A percentile compares a stretch with the other conserved stretches of the same genome.
Evolutionary conservation across 495 filamentous ascomycete genomes (phyloP).

Genomic region (Hypoxylon fragiforme): DNA sequence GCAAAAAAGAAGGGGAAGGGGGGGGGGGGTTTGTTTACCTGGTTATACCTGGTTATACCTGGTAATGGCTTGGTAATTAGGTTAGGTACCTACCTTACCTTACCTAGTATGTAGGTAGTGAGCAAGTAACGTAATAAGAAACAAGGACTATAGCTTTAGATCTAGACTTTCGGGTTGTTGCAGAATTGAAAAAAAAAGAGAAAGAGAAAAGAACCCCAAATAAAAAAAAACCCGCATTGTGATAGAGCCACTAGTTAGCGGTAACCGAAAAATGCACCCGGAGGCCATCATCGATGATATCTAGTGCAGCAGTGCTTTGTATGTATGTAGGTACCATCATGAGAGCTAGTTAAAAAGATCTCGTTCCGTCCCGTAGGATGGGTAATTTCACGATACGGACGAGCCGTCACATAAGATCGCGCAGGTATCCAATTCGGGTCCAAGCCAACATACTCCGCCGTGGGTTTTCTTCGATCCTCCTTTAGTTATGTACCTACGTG

Average conservation of each 20-base stretch:
- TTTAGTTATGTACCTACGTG: too few relatives aligned
- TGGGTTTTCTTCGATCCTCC: conserved; percentile 9
- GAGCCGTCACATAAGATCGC: neutral
- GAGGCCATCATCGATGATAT: too few relatives aligned
- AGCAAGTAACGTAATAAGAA: neutral
- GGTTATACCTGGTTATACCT: neutral
- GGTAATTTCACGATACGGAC: conserved; percentile 8
- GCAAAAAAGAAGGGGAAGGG: too few relatives aligned
- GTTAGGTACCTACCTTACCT: too few relatives aligned
- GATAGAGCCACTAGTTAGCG: conserved; percentile 14
- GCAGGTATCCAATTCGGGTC: conserved; percentile 11
- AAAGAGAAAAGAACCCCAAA: neutral
- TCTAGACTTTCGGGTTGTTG: too few relatives aligned
- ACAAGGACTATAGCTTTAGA: conserved; percentile 12
- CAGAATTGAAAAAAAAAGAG: too few relatives aligned
- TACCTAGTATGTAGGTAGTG: too few relatives aligned
- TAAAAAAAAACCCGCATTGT: conserved; percentile 12
- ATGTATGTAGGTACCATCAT: too few relatives aligned
- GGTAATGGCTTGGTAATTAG: too few relatives aligned
- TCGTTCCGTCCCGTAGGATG: conserved; percentile 9
- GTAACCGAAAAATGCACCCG: neutral
- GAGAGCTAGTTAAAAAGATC: conserved; percentile 18
- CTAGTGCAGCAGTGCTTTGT: too few relatives aligned
- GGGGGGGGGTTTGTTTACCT: too few relatives aligned
- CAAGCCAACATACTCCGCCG: neutral